phyloP scores from a whole-genome alignment of 192 early-diverging fungal species.

The Oehlia diaphana region DNA sequence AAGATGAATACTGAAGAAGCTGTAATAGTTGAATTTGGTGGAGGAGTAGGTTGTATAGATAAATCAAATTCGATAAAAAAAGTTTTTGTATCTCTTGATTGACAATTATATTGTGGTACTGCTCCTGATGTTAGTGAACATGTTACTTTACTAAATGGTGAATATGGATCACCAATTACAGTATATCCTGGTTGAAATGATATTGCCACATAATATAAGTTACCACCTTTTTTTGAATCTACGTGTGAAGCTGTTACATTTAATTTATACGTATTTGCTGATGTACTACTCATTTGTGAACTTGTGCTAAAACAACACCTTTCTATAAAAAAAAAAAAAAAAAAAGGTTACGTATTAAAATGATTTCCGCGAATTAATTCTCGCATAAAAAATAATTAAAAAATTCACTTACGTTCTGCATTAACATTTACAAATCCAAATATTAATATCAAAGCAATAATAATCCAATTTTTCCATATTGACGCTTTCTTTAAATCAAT shows the following conservation, averaged over 20 bases:
- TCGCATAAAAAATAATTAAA: neutral
- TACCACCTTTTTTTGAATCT: neutral
- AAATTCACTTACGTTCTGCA: neutral
- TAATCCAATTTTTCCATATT: neutral
- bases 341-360: neutral
- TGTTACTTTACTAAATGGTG: neutral
- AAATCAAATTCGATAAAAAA: neutral
- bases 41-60: neutral
- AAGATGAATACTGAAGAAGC: neutral
- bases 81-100: neutral
- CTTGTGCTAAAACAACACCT: neutral
- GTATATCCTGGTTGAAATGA: neutral
- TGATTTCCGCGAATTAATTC: neutral
- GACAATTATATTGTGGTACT: neutral
- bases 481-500: neutral
- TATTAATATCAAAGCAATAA: neutral
- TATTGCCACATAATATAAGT: neutral
- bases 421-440: neutral
- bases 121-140: neutral
- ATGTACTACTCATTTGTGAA: neutral
- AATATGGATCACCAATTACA: neutral
- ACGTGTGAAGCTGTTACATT: constrained; percentile 14
- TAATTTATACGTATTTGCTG: neutral
- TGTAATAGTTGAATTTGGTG: neutral
- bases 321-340: neutral